Evolutionary conservation across 2,329 filamentous ascomycete genomes (phyloP), one percentile per base, ranked within the genome.

Genomic region (Aspergillus niger): DNA sequence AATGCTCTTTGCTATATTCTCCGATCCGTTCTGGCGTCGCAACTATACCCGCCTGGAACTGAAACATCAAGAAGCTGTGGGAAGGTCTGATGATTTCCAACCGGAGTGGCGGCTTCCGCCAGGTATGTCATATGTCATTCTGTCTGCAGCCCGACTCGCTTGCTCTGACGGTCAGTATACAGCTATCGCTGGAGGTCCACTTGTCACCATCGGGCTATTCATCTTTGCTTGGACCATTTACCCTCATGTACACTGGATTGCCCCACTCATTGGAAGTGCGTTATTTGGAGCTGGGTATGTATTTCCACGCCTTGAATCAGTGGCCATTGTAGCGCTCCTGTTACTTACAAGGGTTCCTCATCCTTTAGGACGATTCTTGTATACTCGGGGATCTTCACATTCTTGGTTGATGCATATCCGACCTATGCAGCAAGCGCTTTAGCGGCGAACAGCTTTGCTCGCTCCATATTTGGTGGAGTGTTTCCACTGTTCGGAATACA

Each of bases 151-250:
- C 39, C 17, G 38, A 11, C 28, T 20, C 2, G 26, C 8, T 48
- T 15, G 15, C n/a, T 63, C 58, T 59, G 44, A 63, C 53, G 52
- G 62, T 48, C 58, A 57, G 13, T 5, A 38, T 53, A 38, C 43
- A 78, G 77, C 88, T 20, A 89, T 93, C 55, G 73, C 83, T 7
- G 94, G 93, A n/a, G 88, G 88, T 0, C 76, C 92, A 48, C 77
- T 96, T 8, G 91, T 95, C 32, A 91, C 92, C 5, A 80, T 90
- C 58, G 91, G 91, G 6, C 78, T 98, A 15, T 96, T 97, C 75
- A 90, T 91, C 78, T 97, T 97, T 77, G 92, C 87, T 8, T 97
- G 92, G 90, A 92, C 91, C 4, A 89, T 90, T 13, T 93, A 88
- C 73, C 76, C 87, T 54, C 66, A 74, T 2, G 85, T 97, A 52